Evolutionary conservation across 2,329 filamentous ascomycete species (phyloP), one percentile per base, ranked within the genome.

Genomic region (Ophiostoma sp.): DNA sequence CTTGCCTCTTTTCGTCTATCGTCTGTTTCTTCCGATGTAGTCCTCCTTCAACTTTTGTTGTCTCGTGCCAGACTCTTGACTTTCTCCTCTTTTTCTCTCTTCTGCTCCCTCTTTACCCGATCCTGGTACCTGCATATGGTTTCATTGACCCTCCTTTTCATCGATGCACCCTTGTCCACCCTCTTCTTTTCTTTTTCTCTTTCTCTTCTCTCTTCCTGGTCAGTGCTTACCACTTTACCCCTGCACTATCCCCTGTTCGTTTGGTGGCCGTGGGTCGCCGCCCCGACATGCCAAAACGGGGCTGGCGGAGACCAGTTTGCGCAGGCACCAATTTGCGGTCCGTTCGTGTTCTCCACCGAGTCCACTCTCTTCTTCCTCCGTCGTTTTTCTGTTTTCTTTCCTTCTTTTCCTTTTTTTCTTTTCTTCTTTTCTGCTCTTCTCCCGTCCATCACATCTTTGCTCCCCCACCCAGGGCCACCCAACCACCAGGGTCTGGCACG

Each of bases 81-180:
- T 19, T 5, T 63, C 11, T 25, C n/a, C 19, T 63, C 59, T 25
- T 63, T 6, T 42, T 1, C 17, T 22, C n/a, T 28, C 11, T 31
- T 31, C 61, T 17, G 19, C 63, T 72, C 19, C 63, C n/a, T 48
- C 19, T 31, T 31, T 52, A 19, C 45, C 61, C 55, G 39, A 36
- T 55, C 31, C 72, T 64, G 52, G 64, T 70, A 70, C 64, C 64
- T 69, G 71, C 71, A 72, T 72, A 68, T 45, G 61, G 61, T 72
- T 59, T 39, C 71, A 72, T 69, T 69, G 48, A 52, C 36, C 50
- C 36, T 55, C 70, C 57, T 8, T 52, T 33, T n/a, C 42, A 17
- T 50, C 33, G 1, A n/a, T 25, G 25, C 12, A 63, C 33, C 66
- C 48, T 17, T 57, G 50, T 57, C 15, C 33, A n/a, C 42, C 9